A percentile compares a stretch with the other conserved stretches of the same genome.
These are phyloP conservation scores for Cyclotella baltica DNA, from an alignment of 108 stramenopile genomes.

Conservation along the genomic window DNA sequence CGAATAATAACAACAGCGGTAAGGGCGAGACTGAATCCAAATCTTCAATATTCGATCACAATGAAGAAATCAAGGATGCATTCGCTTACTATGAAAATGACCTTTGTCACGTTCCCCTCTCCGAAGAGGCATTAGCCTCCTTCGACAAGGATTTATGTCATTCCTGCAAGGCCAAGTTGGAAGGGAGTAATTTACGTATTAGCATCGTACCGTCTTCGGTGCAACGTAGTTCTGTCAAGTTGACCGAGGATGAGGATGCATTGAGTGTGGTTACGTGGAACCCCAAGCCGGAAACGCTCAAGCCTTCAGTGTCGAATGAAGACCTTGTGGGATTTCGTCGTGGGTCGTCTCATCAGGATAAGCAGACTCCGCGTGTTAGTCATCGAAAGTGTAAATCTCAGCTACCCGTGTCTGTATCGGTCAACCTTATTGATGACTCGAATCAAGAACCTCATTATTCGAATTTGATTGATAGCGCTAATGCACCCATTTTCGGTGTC, in stretches of 20 bases:
- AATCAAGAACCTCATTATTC: conserved; percentile 46
- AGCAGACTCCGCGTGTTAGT: not conserved
- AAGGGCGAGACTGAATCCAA: not conserved
- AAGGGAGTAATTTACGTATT: too few relatives aligned
- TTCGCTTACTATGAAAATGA: too few relatives aligned
- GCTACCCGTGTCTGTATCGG: not conserved
- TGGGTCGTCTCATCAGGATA: not conserved
- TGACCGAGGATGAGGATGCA: not conserved
- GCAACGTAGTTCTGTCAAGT: not conserved
- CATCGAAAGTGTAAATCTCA: not conserved
- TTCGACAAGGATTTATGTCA: too few relatives aligned
- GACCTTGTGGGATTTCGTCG: not conserved
- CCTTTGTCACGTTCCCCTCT: too few relatives aligned
- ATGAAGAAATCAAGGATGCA: not conserved
- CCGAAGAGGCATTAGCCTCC: too few relatives aligned
- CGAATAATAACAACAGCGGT: not conserved
- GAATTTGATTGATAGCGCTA: conserved; percentile 80
- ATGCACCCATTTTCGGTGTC: conserved; percentile 88
- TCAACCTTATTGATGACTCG: not conserved
- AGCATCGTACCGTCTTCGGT: not conserved
- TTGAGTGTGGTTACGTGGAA: not conserved
- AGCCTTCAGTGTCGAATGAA: not conserved
- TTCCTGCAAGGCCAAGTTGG: too few relatives aligned
- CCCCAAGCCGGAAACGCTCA: not conserved
- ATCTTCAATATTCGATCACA: not conserved